These are phyloP conservation scores for Penicillium sclerotiorum DNA, from an alignment of 2,329 filamentous ascomycete species.

Conservation along the genomic window DNA sequence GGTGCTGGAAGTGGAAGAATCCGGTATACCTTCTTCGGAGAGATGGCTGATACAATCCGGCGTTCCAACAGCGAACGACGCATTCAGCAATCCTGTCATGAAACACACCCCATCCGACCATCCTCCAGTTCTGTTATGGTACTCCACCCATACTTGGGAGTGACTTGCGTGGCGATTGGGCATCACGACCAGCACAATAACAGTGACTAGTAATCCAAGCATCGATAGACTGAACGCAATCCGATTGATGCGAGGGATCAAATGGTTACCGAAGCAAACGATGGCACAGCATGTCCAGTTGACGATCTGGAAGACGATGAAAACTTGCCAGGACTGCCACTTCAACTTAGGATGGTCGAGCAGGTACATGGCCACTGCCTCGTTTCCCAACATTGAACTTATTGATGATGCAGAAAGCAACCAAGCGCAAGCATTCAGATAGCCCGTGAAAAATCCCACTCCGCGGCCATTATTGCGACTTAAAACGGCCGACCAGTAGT, in stretches of 20 bases:
- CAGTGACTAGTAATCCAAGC: slow-evolving; percentile 50
- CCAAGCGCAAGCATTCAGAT: slow-evolving; percentile 37
- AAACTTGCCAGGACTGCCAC: slow-evolving; percentile 36
- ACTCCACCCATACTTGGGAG: slow-evolving; percentile 31
- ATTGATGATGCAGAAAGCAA: slow-evolving; percentile 35
- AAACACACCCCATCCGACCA: slow-evolving; percentile 48
- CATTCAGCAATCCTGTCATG: slow-evolving; percentile 64
- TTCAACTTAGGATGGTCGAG: slow-evolving; percentile 23
- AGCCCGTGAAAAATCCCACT: slow-evolving; percentile 45
- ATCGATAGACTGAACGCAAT: slow-evolving; percentile 57
- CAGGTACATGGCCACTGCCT: slow-evolving; percentile 36
- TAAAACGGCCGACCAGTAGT: slow-evolving; percentile 61
- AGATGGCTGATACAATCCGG: slow-evolving; percentile 66
- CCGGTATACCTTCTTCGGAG: slow-evolving; percentile 54
- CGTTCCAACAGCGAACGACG: slow-evolving; percentile 66
- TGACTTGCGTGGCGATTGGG: slow-evolving; percentile 39
- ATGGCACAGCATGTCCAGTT: slow-evolving; percentile 55
- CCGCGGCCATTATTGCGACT: slow-evolving; percentile 51
- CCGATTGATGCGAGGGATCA: slow-evolving; percentile 54
- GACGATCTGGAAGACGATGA: slow-evolving; percentile 47
- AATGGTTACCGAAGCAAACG: slow-evolving; percentile 57
- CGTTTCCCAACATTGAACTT: slow-evolving; percentile 36
- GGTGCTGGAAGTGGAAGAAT: background rate
- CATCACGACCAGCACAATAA: slow-evolving; percentile 54
- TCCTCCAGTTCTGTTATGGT: slow-evolving; percentile 33